Evolutionary conservation across 164 flowering plant genomes (phyloP).

Genomic region (Sedum album): DNA sequence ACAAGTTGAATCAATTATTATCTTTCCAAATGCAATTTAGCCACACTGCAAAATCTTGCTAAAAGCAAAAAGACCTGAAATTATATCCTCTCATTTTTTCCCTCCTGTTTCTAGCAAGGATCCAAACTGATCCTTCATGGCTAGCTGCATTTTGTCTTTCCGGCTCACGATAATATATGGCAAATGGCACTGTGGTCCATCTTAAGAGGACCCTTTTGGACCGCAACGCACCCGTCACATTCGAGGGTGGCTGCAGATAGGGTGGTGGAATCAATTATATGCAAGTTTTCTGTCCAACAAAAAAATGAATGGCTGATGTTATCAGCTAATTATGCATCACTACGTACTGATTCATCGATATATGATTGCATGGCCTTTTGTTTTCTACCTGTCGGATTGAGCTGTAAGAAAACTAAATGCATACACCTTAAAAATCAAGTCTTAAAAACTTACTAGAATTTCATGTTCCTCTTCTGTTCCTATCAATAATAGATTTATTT

Average conservation of each 20-base stretch:
- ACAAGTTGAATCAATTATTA: neutral
- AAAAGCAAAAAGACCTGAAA: constrained; percentile 1
- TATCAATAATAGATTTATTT: neutral
- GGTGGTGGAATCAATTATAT: neutral
- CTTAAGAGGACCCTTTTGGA: neutral
- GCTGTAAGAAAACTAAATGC: neutral
- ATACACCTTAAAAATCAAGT: too few species aligned
- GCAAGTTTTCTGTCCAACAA: neutral
- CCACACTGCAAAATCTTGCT: neutral
- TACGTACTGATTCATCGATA: neutral
- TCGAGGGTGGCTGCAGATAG: constrained; percentile 2
- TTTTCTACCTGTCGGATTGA: neutral
- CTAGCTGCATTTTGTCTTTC: neutral
- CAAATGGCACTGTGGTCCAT: constrained; percentile 5
- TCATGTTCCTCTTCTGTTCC: neutral
- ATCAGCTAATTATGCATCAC: neutral
- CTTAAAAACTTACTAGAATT: neutral
- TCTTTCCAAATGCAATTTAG: neutral
- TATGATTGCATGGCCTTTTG: neutral
- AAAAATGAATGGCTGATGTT: neutral
- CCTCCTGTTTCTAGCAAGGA: neutral
- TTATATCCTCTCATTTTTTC: neutral
- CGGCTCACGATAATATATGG: neutral
- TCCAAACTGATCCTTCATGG: constrained; percentile 3
- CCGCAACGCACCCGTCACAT: neutral